Conservation (phyloP, 2,329 filamentous ascomycete species). For the Penicillium sp. region DNA sequence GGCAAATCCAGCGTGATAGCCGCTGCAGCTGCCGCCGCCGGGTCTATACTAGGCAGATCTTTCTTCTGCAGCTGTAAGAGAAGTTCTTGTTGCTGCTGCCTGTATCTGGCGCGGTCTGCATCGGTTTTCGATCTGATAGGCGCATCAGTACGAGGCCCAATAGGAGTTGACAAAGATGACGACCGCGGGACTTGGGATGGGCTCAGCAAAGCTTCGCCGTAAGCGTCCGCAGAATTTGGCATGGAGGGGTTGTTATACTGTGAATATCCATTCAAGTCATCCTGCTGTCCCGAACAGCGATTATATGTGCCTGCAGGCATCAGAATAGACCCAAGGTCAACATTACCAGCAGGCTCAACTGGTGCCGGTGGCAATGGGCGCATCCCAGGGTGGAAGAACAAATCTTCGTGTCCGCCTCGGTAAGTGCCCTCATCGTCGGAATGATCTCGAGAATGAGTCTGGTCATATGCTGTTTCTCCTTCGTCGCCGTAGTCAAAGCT, state of each 20-base stretch:
- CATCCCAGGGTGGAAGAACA: constrained; percentile 90
- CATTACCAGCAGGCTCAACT: constrained; percentile 53
- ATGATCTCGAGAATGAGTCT: constrained; percentile 54
- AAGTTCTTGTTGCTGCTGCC: constrained; percentile 55
- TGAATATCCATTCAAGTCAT: constrained; percentile 38
- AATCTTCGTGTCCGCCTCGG: constrained; percentile 76
- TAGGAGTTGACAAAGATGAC: constrained; percentile 77
- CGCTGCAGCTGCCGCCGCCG: constrained; percentile 39
- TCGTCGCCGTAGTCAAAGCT: constrained; percentile 96
- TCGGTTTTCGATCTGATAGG: constrained; percentile 94
- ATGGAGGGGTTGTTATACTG: constrained; percentile 40
- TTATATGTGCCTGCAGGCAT: constrained; percentile 61
- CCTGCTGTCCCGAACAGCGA: constrained; percentile 45
- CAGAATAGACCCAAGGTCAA: constrained; percentile 46
- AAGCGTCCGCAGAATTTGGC: constrained; percentile 51
- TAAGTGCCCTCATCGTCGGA: constrained; percentile 63
- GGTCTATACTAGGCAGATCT: constrained; percentile 50
- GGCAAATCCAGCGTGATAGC: constrained; percentile 75
- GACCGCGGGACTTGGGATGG: constrained; percentile 63
- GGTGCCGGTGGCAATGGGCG: constrained; percentile 64
- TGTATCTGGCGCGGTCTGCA: constrained; percentile 64
- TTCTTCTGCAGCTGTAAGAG: constrained; percentile 52
- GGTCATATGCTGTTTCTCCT: constrained; percentile 61
- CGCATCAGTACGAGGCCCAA: constrained; percentile 72
- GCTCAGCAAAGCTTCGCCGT: constrained; percentile 48